These are phyloP conservation scores for Suhomyces taliae DNA, from an alignment of 1,139 yeast genomes.

Conservation along the genomic window DNA sequence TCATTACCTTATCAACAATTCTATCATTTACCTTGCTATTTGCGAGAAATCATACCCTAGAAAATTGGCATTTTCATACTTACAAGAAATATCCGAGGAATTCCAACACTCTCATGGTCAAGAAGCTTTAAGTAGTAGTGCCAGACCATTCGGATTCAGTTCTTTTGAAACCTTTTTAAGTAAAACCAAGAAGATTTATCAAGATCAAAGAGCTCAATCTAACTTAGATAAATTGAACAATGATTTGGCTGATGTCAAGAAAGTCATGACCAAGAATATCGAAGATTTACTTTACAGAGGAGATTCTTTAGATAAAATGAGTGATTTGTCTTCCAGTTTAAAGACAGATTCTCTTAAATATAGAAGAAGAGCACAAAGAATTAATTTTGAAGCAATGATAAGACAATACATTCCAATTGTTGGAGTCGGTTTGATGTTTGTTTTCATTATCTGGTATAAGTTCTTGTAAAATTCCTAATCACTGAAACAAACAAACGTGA, in stretches of 20 bases:
- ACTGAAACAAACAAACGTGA: too few species aligned
- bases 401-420: conserved; percentile 88
- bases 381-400: conserved; percentile 84
- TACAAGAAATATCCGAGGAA: conserved; percentile 79
- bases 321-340: conserved; percentile 79
- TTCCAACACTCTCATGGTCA: conserved; percentile 76
- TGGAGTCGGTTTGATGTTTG: conserved; percentile 67
- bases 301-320: conserved; percentile 88
- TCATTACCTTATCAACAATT: conserved; percentile 67
- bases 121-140: conserved; percentile 60
- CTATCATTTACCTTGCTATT: conserved; percentile 74
- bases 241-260: conserved; percentile 90
- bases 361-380: conserved; percentile 84
- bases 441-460: conserved; percentile 83
- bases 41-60: conserved; percentile 81
- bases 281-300: conserved; percentile 95
- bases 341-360: conserved; percentile 85
- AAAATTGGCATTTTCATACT: conserved; percentile 83
- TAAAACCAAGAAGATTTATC: conserved; percentile 85
- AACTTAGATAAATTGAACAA: conserved; percentile 83
- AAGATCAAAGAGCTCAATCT: conserved; percentile 87
- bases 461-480: conserved; percentile 35
- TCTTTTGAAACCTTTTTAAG: conserved; percentile 80
- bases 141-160: conserved; percentile 88
- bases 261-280: conserved; percentile 93